These are phyloP conservation scores for Trichoderma sp. DNA, from an alignment of 2,329 filamentous ascomycete species.

Conservation along the genomic window DNA sequence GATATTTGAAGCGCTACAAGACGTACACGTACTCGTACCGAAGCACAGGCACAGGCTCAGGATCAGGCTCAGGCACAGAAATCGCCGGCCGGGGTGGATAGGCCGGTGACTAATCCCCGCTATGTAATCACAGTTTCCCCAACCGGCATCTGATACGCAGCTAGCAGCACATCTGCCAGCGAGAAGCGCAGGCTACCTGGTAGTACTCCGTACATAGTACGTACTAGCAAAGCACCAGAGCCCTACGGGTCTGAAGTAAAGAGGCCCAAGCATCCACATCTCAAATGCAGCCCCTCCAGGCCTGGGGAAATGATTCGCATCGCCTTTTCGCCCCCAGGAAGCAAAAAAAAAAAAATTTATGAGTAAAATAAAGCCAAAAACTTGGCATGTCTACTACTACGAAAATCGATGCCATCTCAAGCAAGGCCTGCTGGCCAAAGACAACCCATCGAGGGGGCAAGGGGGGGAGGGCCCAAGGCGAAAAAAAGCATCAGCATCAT, in stretches of 20 bases:
- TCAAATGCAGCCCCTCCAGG: background rate
- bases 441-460: background rate
- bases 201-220: no score
- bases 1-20: background rate
- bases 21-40: background rate
- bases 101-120: constrained; percentile 2
- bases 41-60: background rate
- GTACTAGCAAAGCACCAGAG: background rate
- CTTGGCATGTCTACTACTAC: background rate
- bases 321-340: background rate
- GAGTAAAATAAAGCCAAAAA: background rate
- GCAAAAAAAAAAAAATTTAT: background rate
- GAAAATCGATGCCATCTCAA: background rate
- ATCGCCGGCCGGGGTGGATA: background rate
- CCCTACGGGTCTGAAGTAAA: background rate
- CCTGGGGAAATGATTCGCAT: background rate
- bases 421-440: background rate
- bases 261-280: background rate
- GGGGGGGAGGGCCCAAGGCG: no score
- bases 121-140: background rate
- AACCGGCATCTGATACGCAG: constrained; percentile 1
- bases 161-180: background rate
- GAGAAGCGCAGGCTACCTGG: constrained; percentile 16
- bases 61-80: background rate
- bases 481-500: background rate